Evolutionary conservation across 345 rosid species (phyloP), one percentile per base, ranked within the genome.

Genomic region (Anacardium occidentale): DNA sequence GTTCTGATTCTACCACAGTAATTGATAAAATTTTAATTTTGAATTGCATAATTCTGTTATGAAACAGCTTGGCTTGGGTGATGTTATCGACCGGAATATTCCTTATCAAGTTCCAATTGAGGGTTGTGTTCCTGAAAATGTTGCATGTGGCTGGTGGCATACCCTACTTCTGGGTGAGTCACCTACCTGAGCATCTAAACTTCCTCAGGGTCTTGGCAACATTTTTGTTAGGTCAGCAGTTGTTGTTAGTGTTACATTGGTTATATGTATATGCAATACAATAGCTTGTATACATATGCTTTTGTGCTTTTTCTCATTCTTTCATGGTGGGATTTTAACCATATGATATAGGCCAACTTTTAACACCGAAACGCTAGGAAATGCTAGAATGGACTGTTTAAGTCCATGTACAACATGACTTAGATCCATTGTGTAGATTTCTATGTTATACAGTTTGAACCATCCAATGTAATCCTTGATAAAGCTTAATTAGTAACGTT

Each of bases 101-200:
- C 98, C 99, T 21, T 80, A 90, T 62, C 85, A 84, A 70, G 91
- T 93, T 26, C 77, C 82, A 13, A 64, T 87, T 0, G 91, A 93
- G 22, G 96, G 87, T 21, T 89, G 83, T 63, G 44, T 79, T 51
- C 92, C 93, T 14, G 84, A 75, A 62, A 88, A 82, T 76, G 83
- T 95, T 0, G 91, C 93, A 13, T 95, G 99, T 51, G 99, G 98
- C 47, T 95, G 99, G 99, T 92, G 99, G 98, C 99, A 95, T 82
- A 95, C 99, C 29, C 82, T 95, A 45, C 94, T 95, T 78, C 84
- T 92, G 63, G 90, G 89, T 0, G 86, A 86, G 57, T 73, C 91
- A 1, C 84, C 90, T 53, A 73, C 75, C 52, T 91, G 90, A 92
- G 63, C 44, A 47, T 65, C 51, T 25, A 66, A 37, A 68, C 74